Percentiles rank a stretch among this genome's conserved stretches.
Evolutionary conservation across 257 asterid genomes (phyloP).

Genomic region (Thymus mandschuricus): DNA sequence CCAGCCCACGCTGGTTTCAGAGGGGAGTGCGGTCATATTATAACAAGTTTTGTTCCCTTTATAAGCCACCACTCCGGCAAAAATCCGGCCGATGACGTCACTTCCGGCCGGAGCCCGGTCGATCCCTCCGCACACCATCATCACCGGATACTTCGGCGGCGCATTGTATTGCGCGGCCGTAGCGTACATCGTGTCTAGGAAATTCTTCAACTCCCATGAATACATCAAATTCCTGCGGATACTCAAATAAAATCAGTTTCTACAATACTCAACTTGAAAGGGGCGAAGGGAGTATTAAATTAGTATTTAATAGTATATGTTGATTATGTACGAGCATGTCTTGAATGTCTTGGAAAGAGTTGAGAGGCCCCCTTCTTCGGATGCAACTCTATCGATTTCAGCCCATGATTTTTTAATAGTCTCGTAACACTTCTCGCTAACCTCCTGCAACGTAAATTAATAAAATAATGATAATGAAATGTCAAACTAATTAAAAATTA

Average conservation of each 20-base stretch:
- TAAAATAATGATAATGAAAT: no score
- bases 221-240: constrained; percentile 48
- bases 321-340: constrained; percentile 54
- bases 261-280: not conserved
- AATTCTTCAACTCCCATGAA: constrained; percentile 37
- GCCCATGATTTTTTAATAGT: constrained; percentile 70
- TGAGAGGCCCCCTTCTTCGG: constrained; percentile 55
- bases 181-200: constrained; percentile 28
- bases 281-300: no score
- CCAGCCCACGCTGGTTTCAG: constrained; percentile 55
- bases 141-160: constrained; percentile 55
- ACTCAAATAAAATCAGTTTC: no score
- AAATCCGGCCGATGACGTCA: constrained; percentile 49
- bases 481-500: no score
- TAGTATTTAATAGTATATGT: not conserved
- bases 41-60: constrained; percentile 38
- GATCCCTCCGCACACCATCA: constrained; percentile 53
- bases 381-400: constrained; percentile 62
- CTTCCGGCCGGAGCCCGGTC: constrained; percentile 48
- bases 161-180: constrained; percentile 57
- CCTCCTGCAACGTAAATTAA: constrained; percentile 47
- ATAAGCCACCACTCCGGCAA: constrained; percentile 50
- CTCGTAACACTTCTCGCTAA: constrained; percentile 51
- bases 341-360: constrained; percentile 52
- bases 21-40: constrained; percentile 23